A percentile compares a stretch with the other conserved stretches of the same genome.
Conservation (phyloP, 768 basidiomycete species). For the Leccinum uliginosum region DNA sequence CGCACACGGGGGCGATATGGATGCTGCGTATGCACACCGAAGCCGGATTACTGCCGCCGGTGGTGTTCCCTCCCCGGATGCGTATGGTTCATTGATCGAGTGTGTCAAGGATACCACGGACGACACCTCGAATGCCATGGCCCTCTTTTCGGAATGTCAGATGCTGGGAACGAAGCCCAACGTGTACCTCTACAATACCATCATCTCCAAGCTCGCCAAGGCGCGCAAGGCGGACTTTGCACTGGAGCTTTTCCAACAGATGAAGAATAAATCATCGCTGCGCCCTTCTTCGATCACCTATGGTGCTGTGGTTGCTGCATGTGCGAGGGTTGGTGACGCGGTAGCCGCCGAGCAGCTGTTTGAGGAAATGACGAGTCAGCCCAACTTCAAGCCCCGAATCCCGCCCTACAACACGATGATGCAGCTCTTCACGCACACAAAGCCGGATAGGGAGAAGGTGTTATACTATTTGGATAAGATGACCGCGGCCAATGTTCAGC, state of each 20-base stretch:
- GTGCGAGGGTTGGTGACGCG: conserved; percentile 88
- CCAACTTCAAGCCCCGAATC: conserved; percentile 80
- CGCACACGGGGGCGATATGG: conserved; percentile 76
- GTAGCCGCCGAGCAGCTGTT: conserved; percentile 79
- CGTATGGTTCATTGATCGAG: conserved; percentile 88
- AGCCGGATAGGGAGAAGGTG: conserved; percentile 75
- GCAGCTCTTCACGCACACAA: conserved; percentile 90
- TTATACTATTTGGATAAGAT: conserved; percentile 73
- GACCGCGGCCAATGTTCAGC: conserved; percentile 52
- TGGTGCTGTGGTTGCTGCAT: conserved; percentile 90
- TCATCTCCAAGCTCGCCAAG: conserved; percentile 92
- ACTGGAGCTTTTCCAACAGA: conserved; percentile 80
- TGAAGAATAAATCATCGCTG: conserved; percentile 60
- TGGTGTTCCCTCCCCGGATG: conserved; percentile 77
- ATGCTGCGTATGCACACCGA: conserved; percentile 79
- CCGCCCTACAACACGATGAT: conserved; percentile 99
- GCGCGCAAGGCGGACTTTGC: conserved; percentile 92
- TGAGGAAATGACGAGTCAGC: conserved; percentile 70
- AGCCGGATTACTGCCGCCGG: conserved; percentile 72
- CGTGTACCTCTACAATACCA: conserved; percentile 92
- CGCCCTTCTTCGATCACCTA: conserved; percentile 85
- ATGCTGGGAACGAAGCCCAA: conserved; percentile 68
- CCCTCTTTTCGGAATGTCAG: conserved; percentile 77
- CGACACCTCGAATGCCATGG: conserved; percentile 83
- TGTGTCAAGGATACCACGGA: conserved; percentile 93